Evolutionary conservation across 2,329 filamentous ascomycete genomes (phyloP).

Genomic region (Microcyclospora pomicola): DNA sequence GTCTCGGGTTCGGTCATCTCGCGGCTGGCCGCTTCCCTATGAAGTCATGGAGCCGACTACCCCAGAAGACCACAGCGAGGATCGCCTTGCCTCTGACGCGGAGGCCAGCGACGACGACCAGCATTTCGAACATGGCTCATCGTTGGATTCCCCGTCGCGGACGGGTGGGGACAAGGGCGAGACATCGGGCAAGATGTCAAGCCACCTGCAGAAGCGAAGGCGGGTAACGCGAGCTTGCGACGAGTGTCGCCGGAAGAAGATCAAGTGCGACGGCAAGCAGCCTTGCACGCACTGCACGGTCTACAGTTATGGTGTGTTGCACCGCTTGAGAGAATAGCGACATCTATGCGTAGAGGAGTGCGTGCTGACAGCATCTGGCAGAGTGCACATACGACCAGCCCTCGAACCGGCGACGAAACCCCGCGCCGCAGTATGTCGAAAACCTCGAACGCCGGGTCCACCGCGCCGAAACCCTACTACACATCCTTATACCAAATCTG

Average conservation of each 20-base stretch:
- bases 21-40: too few relatives aligned
- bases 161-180: constrained; percentile 4
- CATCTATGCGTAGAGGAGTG: constrained; percentile 1
- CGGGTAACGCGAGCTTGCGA: constrained; percentile 84
- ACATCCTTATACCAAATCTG: constrained; percentile 67
- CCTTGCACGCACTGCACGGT: constrained; percentile 81
- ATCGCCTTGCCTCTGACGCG: constrained; percentile 15
- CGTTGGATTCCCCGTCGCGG: constrained; percentile 12
- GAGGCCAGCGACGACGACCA: constrained; percentile 18
- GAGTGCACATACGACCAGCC: constrained; percentile 94
- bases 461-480: constrained; percentile 66
- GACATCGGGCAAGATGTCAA: constrained; percentile 12
- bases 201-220: constrained; percentile 47
- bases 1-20: too few relatives aligned
- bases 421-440: constrained; percentile 85
- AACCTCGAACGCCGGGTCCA: constrained; percentile 71
- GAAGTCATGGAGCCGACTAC: constrained; percentile 20
- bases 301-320: constrained; percentile 78
- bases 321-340: neutral
- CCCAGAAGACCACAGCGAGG: constrained; percentile 19
- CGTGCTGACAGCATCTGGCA: constrained; percentile 23
- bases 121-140: constrained; percentile 20
- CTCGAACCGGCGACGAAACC: constrained; percentile 79
- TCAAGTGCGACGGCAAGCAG: constrained; percentile 42
- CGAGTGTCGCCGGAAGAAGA: constrained; percentile 60